phyloP scores from a whole-genome alignment of 768 basidiomycete species.

The Russula sp. region DNA sequence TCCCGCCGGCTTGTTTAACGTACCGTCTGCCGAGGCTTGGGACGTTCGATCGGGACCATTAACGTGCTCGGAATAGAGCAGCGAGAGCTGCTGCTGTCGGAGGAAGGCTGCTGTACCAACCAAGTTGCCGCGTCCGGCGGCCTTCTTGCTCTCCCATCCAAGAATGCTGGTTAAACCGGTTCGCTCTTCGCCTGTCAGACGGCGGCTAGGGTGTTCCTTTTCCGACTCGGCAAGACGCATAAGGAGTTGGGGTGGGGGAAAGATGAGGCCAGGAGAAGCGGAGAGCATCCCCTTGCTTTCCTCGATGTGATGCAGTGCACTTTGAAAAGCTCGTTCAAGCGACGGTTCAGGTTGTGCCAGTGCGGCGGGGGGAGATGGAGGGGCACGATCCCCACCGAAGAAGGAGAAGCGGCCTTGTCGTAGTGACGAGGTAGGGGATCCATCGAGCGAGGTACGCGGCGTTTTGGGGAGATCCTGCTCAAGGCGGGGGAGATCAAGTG shows the following conservation, averaged over 20 bases:
- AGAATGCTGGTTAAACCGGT: constrained; percentile 51
- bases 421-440: constrained; percentile 22
- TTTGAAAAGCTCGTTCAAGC: constrained; percentile 39
- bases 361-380: constrained; percentile 7
- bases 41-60: constrained; percentile 21
- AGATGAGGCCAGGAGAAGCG: constrained; percentile 50
- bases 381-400: constrained; percentile 26
- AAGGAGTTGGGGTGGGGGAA: constrained; percentile 50
- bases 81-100: constrained; percentile 54
- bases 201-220: constrained; percentile 38
- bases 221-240: constrained; percentile 52
- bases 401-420: constrained; percentile 29
- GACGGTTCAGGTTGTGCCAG: background rate
- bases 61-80: constrained; percentile 48
- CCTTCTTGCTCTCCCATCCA: constrained; percentile 56
- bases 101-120: constrained; percentile 52
- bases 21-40: constrained; percentile 3
- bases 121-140: constrained; percentile 42
- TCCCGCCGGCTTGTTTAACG: constrained; percentile 16
- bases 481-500: constrained; percentile 41
- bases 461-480: constrained; percentile 24
- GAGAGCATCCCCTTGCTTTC: constrained; percentile 45
- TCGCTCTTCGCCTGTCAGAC: constrained; percentile 56
- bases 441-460: constrained; percentile 36
- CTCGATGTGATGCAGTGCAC: constrained; percentile 44